phyloP scores from a whole-genome alignment of 2,329 filamentous ascomycete species.

The Colletotrichum caudatum region DNA sequence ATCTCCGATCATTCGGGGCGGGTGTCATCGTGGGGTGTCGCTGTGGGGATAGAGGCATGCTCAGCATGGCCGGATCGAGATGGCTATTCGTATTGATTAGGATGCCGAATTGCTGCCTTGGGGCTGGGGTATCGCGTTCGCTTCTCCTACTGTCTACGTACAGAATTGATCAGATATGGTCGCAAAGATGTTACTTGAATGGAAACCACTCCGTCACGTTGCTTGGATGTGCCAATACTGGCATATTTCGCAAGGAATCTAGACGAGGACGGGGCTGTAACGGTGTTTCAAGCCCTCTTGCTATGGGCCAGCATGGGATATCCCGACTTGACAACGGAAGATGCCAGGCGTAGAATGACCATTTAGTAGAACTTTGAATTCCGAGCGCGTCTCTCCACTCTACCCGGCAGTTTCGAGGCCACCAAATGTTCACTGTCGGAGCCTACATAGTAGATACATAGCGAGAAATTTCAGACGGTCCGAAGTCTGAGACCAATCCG shows the following conservation, averaged over 20 bases:
- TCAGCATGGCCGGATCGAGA: not conserved
- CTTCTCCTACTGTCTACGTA: too few relatives aligned
- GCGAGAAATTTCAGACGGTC: not conserved
- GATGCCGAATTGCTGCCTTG: not conserved
- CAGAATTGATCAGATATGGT: not conserved
- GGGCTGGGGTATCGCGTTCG: not conserved
- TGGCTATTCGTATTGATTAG: not conserved
- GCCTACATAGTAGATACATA: too few relatives aligned
- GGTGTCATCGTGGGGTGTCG: constrained; percentile 22
- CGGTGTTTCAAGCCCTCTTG: not conserved
- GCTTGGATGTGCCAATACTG: not conserved
- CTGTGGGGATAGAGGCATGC: constrained; percentile 8
- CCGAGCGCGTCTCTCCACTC: not conserved
- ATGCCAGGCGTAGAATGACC: too few relatives aligned
- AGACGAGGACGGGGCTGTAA: not conserved
- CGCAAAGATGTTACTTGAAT: not conserved
- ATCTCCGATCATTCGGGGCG: constrained; percentile 22
- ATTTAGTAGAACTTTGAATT: not conserved
- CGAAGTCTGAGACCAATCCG: not conserved
- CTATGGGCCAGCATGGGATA: not conserved
- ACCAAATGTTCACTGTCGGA: not conserved
- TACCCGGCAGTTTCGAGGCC: not conserved
- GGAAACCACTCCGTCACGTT: not conserved
- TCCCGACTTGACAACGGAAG: not conserved
- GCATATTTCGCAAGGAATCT: not conserved